Conservation (phyloP, 2,329 filamentous ascomycete species). For the Curvularia sp. region DNA sequence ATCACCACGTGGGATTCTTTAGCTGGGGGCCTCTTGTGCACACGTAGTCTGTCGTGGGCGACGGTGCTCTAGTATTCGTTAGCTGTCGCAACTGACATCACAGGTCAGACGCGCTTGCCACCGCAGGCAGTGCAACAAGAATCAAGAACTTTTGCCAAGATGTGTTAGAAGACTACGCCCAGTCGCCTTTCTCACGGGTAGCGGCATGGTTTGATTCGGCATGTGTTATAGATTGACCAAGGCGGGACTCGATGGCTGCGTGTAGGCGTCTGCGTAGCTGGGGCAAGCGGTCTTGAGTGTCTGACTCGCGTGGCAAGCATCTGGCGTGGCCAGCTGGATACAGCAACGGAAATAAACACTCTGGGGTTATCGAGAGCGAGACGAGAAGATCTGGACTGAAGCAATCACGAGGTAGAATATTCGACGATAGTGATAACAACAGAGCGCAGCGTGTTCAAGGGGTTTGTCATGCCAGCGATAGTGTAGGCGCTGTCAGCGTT, state of each 20-base stretch:
- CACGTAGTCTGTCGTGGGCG: background rate
- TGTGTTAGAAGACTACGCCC: background rate
- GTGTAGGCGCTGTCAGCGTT: conserved; percentile 11
- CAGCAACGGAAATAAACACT: background rate
- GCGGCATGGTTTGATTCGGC: background rate
- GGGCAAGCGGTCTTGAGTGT: background rate
- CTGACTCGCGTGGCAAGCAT: conserved; percentile 1
- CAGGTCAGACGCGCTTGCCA: conserved; percentile 8
- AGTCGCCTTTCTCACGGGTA: background rate
- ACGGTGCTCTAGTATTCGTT: conserved; percentile 5
- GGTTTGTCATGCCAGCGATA: conserved; percentile 20
- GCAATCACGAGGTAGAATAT: background rate
- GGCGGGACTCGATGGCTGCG: background rate
- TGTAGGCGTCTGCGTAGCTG: conserved; percentile 1
- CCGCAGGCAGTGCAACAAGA: background rate
- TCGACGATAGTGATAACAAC: background rate
- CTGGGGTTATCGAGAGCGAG: background rate
- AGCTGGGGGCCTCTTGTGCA: conserved; percentile 1
- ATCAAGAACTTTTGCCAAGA: conserved; percentile 2
- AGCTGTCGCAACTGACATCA: conserved; percentile 5
- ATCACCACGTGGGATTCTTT: conserved; percentile 6
- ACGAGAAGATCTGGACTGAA: background rate
- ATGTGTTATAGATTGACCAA: background rate
- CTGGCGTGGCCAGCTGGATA: background rate
- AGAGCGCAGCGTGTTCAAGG: background rate